Evolutionary conservation across 345 rosid genomes (phyloP), one percentile per base, ranked within the genome.

Genomic region (Syzygium aromaticum): DNA sequence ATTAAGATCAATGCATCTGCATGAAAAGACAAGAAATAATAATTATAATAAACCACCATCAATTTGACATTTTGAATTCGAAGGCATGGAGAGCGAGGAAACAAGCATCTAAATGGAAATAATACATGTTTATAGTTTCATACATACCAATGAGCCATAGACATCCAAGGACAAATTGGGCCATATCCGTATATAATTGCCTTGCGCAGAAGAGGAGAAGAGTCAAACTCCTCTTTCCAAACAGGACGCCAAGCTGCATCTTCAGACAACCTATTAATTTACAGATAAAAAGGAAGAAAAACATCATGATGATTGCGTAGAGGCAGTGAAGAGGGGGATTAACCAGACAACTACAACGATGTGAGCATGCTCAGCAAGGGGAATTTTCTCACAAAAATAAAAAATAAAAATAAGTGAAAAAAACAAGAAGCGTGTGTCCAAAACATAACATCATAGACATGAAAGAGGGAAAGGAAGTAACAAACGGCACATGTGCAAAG

Each of bases 231-330:
- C 88, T 93, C 92, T 89, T 92, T 90, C 86, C 86, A 88, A 90
- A 96, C 93, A 86, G 98, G 98, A 46, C 93, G 98, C 98, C 98
- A 95, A 86, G 98, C 98, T 88, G 98, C 95, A 89, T 96, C 98
- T 88, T 91, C 97, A 67, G 21, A 40, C 90, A 95, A 90, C 98
- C 98, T 96, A 85, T 16, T 52, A n/a, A n/a, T n/a, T n/a, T n/a
- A n/a, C n/a, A n/a, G n/a, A n/a, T n/a, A n/a, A n/a, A n/a, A n/a
- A n/a, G n/a, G n/a, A n/a, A n/a, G n/a, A n/a, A n/a, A n/a, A n/a
- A n/a, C n/a, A n/a, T n/a, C n/a, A n/a, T n/a, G n/a, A n/a, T n/a
- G n/a, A n/a, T n/a, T n/a, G n/a, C n/a, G n/a, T n/a, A n/a, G n/a
- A n/a, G n/a, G n/a, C n/a, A n/a, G n/a, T n/a, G n/a, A n/a, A n/a